phyloP scores from a whole-genome alignment of 176 grass and related monocot species.

The Triticum dicoccoides region DNA sequence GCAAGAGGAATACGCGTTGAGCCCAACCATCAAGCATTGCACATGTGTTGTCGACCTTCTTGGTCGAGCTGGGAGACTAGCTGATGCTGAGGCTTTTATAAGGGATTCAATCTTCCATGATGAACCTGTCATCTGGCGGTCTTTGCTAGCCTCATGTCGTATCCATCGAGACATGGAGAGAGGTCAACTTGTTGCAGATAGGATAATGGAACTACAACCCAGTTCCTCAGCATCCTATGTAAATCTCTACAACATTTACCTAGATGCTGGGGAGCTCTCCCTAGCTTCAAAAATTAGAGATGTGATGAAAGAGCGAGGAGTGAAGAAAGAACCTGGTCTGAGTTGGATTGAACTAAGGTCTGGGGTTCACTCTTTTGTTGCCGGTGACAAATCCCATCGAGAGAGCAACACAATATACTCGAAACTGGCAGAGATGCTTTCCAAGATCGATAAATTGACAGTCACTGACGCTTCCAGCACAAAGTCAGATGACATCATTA shows the following conservation, averaged over 20 bases:
- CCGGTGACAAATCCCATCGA: slow-evolving; percentile 53
- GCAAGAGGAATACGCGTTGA: slow-evolving; percentile 45
- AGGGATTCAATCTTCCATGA: slow-evolving; percentile 43
- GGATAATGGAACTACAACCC: slow-evolving; percentile 62
- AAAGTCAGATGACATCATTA: slow-evolving; percentile 19
- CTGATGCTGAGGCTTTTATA: slow-evolving; percentile 60
- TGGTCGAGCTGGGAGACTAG: slow-evolving; percentile 68
- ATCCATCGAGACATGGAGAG: slow-evolving; percentile 58
- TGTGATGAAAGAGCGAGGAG: slow-evolving; percentile 69
- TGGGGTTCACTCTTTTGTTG: slow-evolving; percentile 67
- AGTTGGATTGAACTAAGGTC: slow-evolving; percentile 64
- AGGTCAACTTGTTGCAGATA: slow-evolving; percentile 35
- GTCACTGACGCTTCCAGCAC: not conserved
- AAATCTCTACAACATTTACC: slow-evolving; percentile 60
- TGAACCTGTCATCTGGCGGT: slow-evolving; percentile 49
- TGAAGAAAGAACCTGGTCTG: slow-evolving; percentile 75
- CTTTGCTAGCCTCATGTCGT: slow-evolving; percentile 67
- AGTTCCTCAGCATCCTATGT: slow-evolving; percentile 59
- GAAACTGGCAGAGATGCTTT: slow-evolving; percentile 57
- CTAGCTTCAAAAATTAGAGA: slow-evolving; percentile 54
- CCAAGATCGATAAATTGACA: slow-evolving; percentile 41
- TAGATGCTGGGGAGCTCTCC: slow-evolving; percentile 51
- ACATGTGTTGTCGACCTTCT: slow-evolving; percentile 78
- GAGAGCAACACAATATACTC: slow-evolving; percentile 47
- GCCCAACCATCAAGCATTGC: slow-evolving; percentile 55